Evolutionary conservation across 1,139 yeast genomes (phyloP).

Genomic region (Schizosaccharomyces versatilis): DNA sequence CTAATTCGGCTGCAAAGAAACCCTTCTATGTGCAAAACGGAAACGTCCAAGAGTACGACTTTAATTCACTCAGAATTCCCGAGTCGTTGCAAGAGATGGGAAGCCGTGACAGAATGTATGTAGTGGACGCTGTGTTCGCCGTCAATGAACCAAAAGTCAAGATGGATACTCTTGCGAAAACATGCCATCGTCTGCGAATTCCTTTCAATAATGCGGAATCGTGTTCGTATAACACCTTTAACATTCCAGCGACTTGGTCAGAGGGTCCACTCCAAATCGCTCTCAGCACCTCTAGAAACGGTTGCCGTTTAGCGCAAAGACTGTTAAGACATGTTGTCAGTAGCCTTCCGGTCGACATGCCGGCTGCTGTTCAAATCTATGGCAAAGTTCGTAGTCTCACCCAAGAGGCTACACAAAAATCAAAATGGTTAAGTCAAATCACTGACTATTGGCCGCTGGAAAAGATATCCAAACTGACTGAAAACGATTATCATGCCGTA

Average conservation of each 20-base stretch:
- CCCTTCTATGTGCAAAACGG: too few relatives aligned
- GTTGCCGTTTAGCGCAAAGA: constrained; percentile 67
- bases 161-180: constrained; percentile 20
- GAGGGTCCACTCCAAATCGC: constrained; percentile 67
- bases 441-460: constrained; percentile 75
- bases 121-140: constrained; percentile 61
- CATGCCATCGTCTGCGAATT: constrained; percentile 40
- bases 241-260: constrained; percentile 46
- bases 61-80: too few relatives aligned
- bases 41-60: too few relatives aligned
- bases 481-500: constrained; percentile 28
- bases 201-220: constrained; percentile 66
- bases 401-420: constrained; percentile 35
- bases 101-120: constrained; percentile 34
- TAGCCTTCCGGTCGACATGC: constrained; percentile 47
- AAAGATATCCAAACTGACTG: constrained; percentile 34
- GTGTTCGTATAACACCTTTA: constrained; percentile 51
- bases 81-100: constrained; percentile 25
- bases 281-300: constrained; percentile 70
- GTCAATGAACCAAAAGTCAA: not conserved
- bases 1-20: too few relatives aligned
- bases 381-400: constrained; percentile 27
- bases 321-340: constrained; percentile 52
- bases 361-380: constrained; percentile 16
- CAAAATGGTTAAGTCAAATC: constrained; percentile 72